phyloP scores from a whole-genome alignment of 2,329 filamentous ascomycete genomes.

The Gaeumannomyces sp. region DNA sequence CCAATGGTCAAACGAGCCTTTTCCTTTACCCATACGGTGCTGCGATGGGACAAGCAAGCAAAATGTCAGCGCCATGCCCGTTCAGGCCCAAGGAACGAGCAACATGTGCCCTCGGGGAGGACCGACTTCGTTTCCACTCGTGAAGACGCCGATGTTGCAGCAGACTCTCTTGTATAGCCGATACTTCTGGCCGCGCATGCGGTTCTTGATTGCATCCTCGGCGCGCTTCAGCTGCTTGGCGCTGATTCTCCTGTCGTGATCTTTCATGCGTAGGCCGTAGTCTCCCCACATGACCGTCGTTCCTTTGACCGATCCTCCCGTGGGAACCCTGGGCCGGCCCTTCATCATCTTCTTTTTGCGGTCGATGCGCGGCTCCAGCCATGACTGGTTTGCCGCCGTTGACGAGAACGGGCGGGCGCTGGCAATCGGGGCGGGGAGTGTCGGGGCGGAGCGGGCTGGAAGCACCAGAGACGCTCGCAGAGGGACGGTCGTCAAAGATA shows the following conservation, averaged over 20 bases:
- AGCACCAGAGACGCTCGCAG: conserved; percentile 4
- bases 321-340: conserved; percentile 79
- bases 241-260: conserved; percentile 87
- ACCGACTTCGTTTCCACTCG: conserved; percentile 82
- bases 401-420: conserved; percentile 66
- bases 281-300: conserved; percentile 97
- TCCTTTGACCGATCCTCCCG: conserved; percentile 83
- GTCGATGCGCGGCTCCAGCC: conserved; percentile 72
- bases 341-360: conserved; percentile 87
- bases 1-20: conserved; percentile 97
- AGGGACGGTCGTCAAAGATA: conserved; percentile 31
- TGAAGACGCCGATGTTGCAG: conserved; percentile 92
- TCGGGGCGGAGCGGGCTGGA: conserved; percentile 20
- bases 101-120: background rate
- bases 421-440: conserved; percentile 22
- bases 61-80: conserved; percentile 7
- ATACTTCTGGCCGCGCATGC: conserved; percentile 86
- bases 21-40: conserved; percentile 96
- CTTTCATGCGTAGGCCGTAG: conserved; percentile 87
- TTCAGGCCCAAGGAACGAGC: background rate
- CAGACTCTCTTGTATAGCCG: conserved; percentile 84
- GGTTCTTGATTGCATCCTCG: conserved; percentile 85
- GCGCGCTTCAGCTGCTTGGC: conserved; percentile 82
- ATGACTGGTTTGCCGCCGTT: conserved; percentile 57
- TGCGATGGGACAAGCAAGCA: conserved; percentile 22